These are phyloP conservation scores for Lanmaoa pseudosensibilis DNA, from an alignment of 768 basidiomycete species.

Conservation along the genomic window DNA sequence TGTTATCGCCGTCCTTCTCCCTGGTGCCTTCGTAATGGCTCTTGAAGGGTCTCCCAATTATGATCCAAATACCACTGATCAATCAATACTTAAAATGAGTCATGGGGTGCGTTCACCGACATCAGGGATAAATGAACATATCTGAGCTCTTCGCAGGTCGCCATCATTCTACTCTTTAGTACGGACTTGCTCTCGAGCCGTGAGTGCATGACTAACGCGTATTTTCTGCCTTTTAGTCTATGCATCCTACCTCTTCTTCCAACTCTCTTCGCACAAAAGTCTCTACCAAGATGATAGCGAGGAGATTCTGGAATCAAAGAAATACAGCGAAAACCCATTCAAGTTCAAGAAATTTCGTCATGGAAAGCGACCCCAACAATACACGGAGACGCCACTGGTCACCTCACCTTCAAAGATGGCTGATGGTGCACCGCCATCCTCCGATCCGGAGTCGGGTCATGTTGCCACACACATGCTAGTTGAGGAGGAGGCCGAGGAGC, in stretches of 20 bases:
- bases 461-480: background rate
- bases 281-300: slow-evolving; percentile 55
- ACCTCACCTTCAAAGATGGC: background rate
- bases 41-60: slow-evolving; percentile 28
- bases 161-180: slow-evolving; percentile 79
- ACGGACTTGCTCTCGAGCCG: slow-evolving; percentile 23
- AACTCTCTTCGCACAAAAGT: slow-evolving; percentile 74
- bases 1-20: slow-evolving; percentile 76
- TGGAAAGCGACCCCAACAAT: slow-evolving; percentile 9
- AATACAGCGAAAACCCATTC: slow-evolving; percentile 45
- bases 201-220: background rate
- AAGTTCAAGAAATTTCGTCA: slow-evolving; percentile 19
- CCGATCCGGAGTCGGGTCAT: slow-evolving; percentile 14
- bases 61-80: slow-evolving; percentile 26
- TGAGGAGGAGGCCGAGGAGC: slow-evolving; percentile 40
- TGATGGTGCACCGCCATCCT: background rate
- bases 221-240: slow-evolving; percentile 53
- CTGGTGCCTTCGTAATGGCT: slow-evolving; percentile 73
- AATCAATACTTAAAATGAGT: slow-evolving; percentile 69
- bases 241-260: slow-evolving; percentile 71
- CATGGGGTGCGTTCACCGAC: slow-evolving; percentile 55
- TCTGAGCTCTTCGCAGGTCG: slow-evolving; percentile 47
- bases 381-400: slow-evolving; percentile 7
- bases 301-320: slow-evolving; percentile 38
- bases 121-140: background rate